Conservation (phyloP, 2,329 filamentous ascomycete species). For the Colletotrichum sp. region DNA sequence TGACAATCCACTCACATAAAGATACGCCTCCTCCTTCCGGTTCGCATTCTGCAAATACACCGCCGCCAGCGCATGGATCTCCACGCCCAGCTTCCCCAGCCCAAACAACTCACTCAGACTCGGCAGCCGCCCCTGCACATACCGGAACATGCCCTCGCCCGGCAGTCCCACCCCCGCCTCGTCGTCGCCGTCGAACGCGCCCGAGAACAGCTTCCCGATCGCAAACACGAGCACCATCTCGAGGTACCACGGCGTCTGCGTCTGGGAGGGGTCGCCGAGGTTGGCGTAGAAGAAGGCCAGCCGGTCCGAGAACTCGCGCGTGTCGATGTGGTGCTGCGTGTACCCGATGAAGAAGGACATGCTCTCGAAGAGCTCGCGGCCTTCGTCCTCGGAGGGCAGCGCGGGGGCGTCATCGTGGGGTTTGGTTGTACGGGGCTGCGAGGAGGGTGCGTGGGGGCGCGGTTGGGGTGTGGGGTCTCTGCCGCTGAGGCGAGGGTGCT, state of each 20-base stretch:
- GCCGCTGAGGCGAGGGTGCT: slow-evolving; percentile 18
- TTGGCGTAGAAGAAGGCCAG: slow-evolving; percentile 14
- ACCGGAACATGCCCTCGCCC: not conserved
- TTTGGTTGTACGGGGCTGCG: not conserved
- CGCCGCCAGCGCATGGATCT: slow-evolving; percentile 13
- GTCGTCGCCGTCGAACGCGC: not conserved
- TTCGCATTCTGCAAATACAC: slow-evolving; percentile 20
- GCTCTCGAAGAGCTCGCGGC: slow-evolving; percentile 22
- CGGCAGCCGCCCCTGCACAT: not conserved
- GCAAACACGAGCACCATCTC: slow-evolving; percentile 18
- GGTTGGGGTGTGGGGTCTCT: not conserved
- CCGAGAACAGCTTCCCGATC: slow-evolving; percentile 17
- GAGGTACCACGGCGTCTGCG: slow-evolving; percentile 9
- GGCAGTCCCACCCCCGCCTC: not conserved
- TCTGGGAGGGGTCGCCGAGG: not conserved
- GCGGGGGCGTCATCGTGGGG: not conserved
- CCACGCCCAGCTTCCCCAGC: slow-evolving; percentile 9
- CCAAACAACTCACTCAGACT: not conserved
- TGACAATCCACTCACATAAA: slow-evolving; percentile 13
- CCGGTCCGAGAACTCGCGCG: slow-evolving; percentile 22
- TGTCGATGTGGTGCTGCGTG: slow-evolving; percentile 28
- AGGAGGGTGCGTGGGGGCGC: not conserved
- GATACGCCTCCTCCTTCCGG: slow-evolving; percentile 19
- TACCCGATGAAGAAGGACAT: slow-evolving; percentile 27
- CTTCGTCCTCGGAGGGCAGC: slow-evolving; percentile 21